These are phyloP conservation scores for Vanilla planifolia DNA, from an alignment of 106 monocot genomes.

Conservation along the genomic window DNA sequence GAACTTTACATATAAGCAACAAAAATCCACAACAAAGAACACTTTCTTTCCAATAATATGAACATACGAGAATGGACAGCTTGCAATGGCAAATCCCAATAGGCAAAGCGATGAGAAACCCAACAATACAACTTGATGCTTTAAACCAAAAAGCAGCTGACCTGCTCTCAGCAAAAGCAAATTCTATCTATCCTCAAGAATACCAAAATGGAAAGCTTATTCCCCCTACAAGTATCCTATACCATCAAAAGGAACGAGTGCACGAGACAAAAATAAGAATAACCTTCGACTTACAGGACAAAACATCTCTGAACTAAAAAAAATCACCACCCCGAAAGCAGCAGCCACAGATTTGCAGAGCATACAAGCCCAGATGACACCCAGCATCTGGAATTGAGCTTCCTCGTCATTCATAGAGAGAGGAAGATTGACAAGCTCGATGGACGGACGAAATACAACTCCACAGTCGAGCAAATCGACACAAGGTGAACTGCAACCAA, in stretches of 20 bases:
- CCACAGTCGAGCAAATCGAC: neutral
- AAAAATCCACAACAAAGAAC: neutral
- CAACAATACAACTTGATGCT: neutral
- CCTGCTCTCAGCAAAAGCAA: neutral
- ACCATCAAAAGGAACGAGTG: neutral
- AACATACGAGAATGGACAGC: neutral
- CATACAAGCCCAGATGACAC: slow-evolving; percentile 3
- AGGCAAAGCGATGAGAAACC: neutral
- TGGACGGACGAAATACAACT: neutral
- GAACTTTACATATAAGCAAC: neutral
- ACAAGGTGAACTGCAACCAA: neutral
- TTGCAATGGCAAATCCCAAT: too few relatives aligned
- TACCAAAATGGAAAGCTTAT: neutral
- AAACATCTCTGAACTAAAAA: neutral
- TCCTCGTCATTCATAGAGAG: neutral
- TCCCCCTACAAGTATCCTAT: neutral
- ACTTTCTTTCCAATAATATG: neutral
- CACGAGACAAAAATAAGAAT: slow-evolving; percentile 1
- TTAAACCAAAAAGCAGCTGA: slow-evolving; percentile 3
- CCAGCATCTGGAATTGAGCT: slow-evolving; percentile 1
- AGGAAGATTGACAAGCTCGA: slow-evolving; percentile 2
- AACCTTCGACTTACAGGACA: slow-evolving; percentile 6
- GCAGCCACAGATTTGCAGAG: neutral
- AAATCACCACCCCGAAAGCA: neutral
- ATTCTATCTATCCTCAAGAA: slow-evolving; percentile 2